Conservation (phyloP, 805 yeast species). For the Yamadazyma takamatsuzukensis region DNA sequence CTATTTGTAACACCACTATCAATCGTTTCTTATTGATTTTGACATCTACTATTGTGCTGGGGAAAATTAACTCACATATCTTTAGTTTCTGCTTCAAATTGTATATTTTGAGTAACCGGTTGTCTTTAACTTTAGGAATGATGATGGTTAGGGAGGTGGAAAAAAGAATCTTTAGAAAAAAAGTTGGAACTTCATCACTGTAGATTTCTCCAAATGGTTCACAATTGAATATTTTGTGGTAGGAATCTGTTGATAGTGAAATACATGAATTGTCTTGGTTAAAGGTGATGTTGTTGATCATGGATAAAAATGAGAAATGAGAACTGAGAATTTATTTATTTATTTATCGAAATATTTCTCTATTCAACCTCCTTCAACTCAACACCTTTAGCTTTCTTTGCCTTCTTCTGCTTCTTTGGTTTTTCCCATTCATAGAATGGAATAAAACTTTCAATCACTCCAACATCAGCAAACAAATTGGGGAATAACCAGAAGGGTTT, state of each 20-base stretch:
- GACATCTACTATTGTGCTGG: conserved; percentile 67
- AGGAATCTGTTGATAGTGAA: conserved; percentile 28
- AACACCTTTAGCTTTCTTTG: conserved; percentile 19
- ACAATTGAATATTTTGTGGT: conserved; percentile 39
- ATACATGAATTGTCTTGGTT: conserved; percentile 42
- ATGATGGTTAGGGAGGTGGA: conserved; percentile 40
- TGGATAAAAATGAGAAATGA: conserved; percentile 1
- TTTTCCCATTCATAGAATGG: conserved; percentile 87
- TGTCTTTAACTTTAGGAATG: conserved; percentile 27
- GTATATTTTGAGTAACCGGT: conserved; percentile 33
- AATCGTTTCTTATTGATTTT: conserved; percentile 79
- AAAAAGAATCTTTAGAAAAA: conserved; percentile 34
- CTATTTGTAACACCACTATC: conserved; percentile 65
- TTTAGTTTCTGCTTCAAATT: conserved; percentile 40
- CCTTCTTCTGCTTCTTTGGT: conserved; percentile 25
- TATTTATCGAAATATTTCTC: background rate
- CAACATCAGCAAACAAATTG: conserved; percentile 91
- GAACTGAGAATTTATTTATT: background rate
- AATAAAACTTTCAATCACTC: conserved; percentile 84
- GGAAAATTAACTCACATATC: conserved; percentile 87
- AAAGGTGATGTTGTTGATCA: conserved; percentile 35
- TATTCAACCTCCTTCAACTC: conserved; percentile 35
- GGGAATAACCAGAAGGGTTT: conserved; percentile 97
- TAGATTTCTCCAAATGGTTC: conserved; percentile 46
- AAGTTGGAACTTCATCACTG: conserved; percentile 21